Conservation (phyloP, 495 filamentous ascomycete species). For the Delitschia confertaspora region DNA sequence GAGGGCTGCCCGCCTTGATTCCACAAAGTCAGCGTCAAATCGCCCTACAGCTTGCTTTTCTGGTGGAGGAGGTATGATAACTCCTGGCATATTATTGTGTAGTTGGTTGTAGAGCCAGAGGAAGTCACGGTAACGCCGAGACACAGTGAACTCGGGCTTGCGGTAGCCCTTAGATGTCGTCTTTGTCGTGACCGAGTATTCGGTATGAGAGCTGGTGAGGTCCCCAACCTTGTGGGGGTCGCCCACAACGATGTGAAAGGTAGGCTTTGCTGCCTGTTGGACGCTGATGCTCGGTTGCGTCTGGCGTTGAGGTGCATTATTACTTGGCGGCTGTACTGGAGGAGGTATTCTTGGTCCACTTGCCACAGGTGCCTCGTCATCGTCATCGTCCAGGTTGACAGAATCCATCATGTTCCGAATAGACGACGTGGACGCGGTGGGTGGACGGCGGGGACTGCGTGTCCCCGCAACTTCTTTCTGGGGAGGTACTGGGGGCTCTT, state of each 20-base stretch:
- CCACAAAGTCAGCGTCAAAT: slow-evolving; percentile 95
- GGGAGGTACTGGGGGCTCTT: slow-evolving; percentile 78
- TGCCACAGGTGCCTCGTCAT: slow-evolving; percentile 39
- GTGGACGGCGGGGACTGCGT: slow-evolving; percentile 48
- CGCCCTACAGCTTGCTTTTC: slow-evolving; percentile 96
- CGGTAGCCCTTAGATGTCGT: slow-evolving; percentile 94
- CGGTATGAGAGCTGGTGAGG: slow-evolving; percentile 91
- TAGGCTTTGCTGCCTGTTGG: slow-evolving; percentile 83
- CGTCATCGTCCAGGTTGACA: slow-evolving; percentile 55
- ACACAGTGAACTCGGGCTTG: slow-evolving; percentile 81
- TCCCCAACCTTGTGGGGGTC: slow-evolving; percentile 98
- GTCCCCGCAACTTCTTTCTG: slow-evolving; percentile 61
- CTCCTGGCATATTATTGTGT: slow-evolving; percentile 87
- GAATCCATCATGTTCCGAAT: slow-evolving; percentile 51
- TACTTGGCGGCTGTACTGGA: slow-evolving; percentile 53
- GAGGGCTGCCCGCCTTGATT: slow-evolving; percentile 76
- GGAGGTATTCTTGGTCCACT: slow-evolving; percentile 57
- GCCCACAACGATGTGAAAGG: slow-evolving; percentile 84
- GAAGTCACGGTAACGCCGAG: slow-evolving; percentile 89
- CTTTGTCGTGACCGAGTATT: slow-evolving; percentile 91
- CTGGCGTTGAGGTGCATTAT: slow-evolving; percentile 44
- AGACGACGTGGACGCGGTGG: slow-evolving; percentile 43
- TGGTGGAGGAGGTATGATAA: slow-evolving; percentile 90
- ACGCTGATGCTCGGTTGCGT: slow-evolving; percentile 75
- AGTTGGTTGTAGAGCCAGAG: slow-evolving; percentile 93